phyloP scores from a whole-genome alignment of 192 early-diverging fungal species.

The Backusella tuberculispora region DNA sequence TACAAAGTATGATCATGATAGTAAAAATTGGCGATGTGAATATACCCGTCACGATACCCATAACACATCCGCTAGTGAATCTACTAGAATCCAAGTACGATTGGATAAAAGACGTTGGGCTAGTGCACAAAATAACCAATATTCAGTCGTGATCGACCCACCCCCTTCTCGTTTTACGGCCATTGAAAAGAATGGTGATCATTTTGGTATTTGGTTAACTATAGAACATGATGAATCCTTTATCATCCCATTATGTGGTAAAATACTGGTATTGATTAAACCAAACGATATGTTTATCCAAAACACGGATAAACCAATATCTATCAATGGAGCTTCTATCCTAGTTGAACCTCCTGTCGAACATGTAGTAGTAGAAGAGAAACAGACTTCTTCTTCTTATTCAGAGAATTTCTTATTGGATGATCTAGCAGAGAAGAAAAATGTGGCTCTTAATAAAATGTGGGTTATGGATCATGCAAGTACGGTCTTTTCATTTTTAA shows the following conservation, averaged over 20 bases:
- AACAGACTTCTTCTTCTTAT: not conserved
- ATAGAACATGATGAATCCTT: slow-evolving; percentile 49
- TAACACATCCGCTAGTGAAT: not conserved
- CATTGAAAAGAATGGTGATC: slow-evolving; percentile 41
- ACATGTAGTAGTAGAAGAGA: not conserved
- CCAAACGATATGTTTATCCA: slow-evolving; percentile 17
- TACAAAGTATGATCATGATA: slow-evolving; percentile 29
- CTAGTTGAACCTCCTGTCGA: slow-evolving; percentile 18
- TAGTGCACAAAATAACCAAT: slow-evolving; percentile 32
- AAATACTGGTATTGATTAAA: slow-evolving; percentile 49
- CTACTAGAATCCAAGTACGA: slow-evolving; percentile 31
- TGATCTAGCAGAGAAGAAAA: slow-evolving; percentile 1
- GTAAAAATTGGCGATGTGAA: slow-evolving; percentile 38
- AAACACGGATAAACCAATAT: not conserved
- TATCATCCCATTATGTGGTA: slow-evolving; percentile 48
- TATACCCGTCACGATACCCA: slow-evolving; percentile 25
- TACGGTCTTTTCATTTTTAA: slow-evolving; percentile 33
- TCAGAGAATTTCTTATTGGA: slow-evolving; percentile 1
- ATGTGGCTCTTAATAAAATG: slow-evolving; percentile 16
- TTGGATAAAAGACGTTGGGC: slow-evolving; percentile 44
- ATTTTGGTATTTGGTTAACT: slow-evolving; percentile 44
- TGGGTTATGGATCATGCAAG: slow-evolving; percentile 28
- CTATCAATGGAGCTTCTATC: slow-evolving; percentile 38
- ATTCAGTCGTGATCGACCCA: slow-evolving; percentile 50
- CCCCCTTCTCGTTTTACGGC: slow-evolving; percentile 49